Percentiles rank a stretch among this genome's conserved stretches.
Evolutionary conservation across 169 alveolate genomes (phyloP).

Genomic region (Plasmodium sp.): DNA sequence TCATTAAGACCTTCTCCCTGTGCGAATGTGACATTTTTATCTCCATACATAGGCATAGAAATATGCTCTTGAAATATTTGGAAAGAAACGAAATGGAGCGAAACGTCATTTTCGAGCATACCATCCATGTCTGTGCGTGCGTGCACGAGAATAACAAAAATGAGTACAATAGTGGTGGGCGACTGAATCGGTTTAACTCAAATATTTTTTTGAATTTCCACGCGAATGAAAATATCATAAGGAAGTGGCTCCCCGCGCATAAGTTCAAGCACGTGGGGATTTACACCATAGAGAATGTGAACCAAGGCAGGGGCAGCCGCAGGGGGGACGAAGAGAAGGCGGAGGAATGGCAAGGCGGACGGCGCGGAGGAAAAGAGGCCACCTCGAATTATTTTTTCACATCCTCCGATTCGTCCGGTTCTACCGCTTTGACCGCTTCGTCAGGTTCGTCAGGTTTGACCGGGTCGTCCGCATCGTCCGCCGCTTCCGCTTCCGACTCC

Average conservation of each 20-base stretch:
- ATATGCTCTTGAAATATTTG: constrained; percentile 63
- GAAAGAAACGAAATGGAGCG: constrained; percentile 59
- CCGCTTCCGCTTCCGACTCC: not conserved
- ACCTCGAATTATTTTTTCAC: constrained; percentile 48
- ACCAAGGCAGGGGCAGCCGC: not conserved
- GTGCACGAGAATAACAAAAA: constrained; percentile 54
- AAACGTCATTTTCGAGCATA: constrained; percentile 70
- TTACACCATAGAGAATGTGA: constrained; percentile 59
- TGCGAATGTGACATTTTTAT: constrained; percentile 74
- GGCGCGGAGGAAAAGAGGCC: not conserved
- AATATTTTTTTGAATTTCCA: constrained; percentile 39
- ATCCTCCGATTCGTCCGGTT: constrained; percentile 7
- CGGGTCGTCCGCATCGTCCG: not conserved
- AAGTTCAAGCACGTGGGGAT: constrained; percentile 74
- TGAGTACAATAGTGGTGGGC: not conserved
- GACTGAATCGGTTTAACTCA: constrained; percentile 14
- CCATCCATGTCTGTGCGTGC: constrained; percentile 72
- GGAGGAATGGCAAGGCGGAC: not conserved
- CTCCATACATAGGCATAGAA: constrained; percentile 65
- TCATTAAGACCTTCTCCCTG: constrained; percentile 66
- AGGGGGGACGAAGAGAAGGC: not conserved
- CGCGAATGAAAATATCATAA: constrained; percentile 49
- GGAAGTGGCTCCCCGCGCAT: constrained; percentile 70
- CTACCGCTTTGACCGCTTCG: not conserved
- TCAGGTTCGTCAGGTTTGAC: not conserved